phyloP scores from a whole-genome alignment of 1,284 basidiomycete species.

The Stygiomarasmius scandens region DNA sequence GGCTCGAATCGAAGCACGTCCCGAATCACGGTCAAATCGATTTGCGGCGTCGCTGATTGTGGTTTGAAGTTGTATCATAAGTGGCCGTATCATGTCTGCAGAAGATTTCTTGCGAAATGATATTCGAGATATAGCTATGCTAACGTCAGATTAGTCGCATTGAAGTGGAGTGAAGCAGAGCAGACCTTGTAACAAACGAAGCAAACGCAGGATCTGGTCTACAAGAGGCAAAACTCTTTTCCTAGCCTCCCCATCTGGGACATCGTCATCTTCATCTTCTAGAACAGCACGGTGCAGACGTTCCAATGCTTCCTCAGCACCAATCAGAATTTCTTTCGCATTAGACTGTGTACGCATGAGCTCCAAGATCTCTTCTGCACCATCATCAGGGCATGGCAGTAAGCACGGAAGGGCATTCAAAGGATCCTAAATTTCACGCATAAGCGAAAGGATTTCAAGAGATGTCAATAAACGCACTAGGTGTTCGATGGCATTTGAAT shows the following conservation, averaged over 20 bases:
- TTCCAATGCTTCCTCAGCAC: conserved; percentile 62
- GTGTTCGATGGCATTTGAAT: neutral
- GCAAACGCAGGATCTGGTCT: neutral
- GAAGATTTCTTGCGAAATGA: conserved; percentile 1
- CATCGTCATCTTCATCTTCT: conserved; percentile 31
- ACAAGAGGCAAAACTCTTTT: conserved; percentile 1
- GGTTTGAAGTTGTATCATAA: conserved; percentile 5
- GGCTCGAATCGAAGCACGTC: neutral
- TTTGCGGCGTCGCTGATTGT: neutral
- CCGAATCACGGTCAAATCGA: neutral
- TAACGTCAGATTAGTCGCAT: neutral
- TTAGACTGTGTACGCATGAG: conserved; percentile 46
- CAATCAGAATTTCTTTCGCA: conserved; percentile 65
- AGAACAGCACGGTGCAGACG: conserved; percentile 34
- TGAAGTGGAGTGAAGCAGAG: neutral
- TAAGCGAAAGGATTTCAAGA: conserved; percentile 2
- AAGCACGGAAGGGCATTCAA: conserved; percentile 50
- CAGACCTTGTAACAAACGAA: conserved; percentile 5
- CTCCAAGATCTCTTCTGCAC: conserved; percentile 45
- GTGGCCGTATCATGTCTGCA: conserved; percentile 1
- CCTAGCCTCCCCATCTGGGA: neutral
- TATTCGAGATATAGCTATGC: neutral
- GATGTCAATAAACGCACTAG: neutral
- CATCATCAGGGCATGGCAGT: conserved; percentile 37
- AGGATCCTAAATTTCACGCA: conserved; percentile 46